These are phyloP conservation scores for Sphaerobolus stellatus DNA, from an alignment of 1,284 basidiomycete species.

Conservation along the genomic window DNA sequence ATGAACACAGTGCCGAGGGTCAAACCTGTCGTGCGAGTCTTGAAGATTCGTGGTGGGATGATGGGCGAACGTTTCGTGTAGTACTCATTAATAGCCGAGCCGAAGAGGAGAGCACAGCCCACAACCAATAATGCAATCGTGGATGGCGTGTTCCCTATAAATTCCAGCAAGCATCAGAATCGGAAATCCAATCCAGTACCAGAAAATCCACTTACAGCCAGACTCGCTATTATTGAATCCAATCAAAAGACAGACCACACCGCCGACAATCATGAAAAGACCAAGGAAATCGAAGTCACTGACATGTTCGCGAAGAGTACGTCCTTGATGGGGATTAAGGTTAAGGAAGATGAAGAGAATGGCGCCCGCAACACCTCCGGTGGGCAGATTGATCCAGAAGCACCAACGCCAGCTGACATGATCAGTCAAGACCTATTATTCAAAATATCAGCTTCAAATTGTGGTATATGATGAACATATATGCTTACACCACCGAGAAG, in stretches of 20 bases:
- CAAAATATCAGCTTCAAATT: not conserved
- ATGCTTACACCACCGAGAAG: slow-evolving; percentile 33
- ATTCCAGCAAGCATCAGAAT: not conserved
- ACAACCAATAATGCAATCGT: slow-evolving; percentile 45
- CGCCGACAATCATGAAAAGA: slow-evolving; percentile 65
- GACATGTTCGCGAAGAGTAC: slow-evolving; percentile 57
- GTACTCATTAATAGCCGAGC: slow-evolving; percentile 38
- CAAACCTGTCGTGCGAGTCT: slow-evolving; percentile 43
- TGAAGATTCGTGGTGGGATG: slow-evolving; percentile 41
- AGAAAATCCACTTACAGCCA: slow-evolving; percentile 19
- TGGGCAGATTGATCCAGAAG: slow-evolving; percentile 42
- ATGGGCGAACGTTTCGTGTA: slow-evolving; percentile 45
- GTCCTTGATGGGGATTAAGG: slow-evolving; percentile 63
- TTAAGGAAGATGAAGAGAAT: slow-evolving; percentile 81
- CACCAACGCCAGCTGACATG: slow-evolving; percentile 30
- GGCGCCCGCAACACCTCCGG: slow-evolving; percentile 69
- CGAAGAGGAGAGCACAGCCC: slow-evolving; percentile 36
- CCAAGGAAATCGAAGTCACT: slow-evolving; percentile 78
- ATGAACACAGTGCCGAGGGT: slow-evolving; percentile 40
- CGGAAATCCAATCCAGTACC: not conserved
- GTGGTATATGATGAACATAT: not conserved
- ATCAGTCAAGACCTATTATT: slow-evolving; percentile 36
- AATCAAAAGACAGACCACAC: slow-evolving; percentile 55
- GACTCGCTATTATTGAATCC: slow-evolving; percentile 34
- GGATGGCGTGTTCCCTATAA: slow-evolving; percentile 22